Percentiles rank a stretch among this genome's conserved stretches.
Evolutionary conservation across 768 basidiomycete species (phyloP).

Genomic region (Boletus barrowsii): DNA sequence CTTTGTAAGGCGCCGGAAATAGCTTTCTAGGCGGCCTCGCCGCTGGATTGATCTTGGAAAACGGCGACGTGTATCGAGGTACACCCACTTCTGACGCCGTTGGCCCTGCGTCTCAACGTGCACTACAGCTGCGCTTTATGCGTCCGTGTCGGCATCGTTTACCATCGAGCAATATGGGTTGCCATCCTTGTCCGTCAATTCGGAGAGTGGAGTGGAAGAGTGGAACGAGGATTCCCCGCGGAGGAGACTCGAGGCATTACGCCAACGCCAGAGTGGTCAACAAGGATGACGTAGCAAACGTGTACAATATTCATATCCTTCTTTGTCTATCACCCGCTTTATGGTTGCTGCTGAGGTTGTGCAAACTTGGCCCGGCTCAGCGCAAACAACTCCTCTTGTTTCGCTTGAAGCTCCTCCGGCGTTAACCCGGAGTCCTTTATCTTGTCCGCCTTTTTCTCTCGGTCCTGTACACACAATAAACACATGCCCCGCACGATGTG

Average conservation of each 20-base stretch:
- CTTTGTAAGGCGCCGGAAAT: slow-evolving; percentile 76
- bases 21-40: slow-evolving; percentile 82
- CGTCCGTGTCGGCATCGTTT: slow-evolving; percentile 78
- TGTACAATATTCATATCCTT: slow-evolving; percentile 20
- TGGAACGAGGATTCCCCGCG: slow-evolving; percentile 77
- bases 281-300: slow-evolving; percentile 32
- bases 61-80: slow-evolving; percentile 70
- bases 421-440: slow-evolving; percentile 85
- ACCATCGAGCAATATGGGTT: slow-evolving; percentile 80
- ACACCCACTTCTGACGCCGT: slow-evolving; percentile 16
- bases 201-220: slow-evolving; percentile 28
- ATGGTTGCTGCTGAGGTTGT: slow-evolving; percentile 47
- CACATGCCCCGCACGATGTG: background rate
- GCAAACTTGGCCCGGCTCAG: slow-evolving; percentile 80
- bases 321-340: slow-evolving; percentile 4
- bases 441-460: slow-evolving; percentile 90
- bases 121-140: slow-evolving; percentile 62
- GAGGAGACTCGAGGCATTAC: slow-evolving; percentile 53
- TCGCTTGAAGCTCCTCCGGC: slow-evolving; percentile 81
- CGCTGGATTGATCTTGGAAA: slow-evolving; percentile 59
- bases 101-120: slow-evolving; percentile 14
- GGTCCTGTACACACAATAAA: slow-evolving; percentile 51
- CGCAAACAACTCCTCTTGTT: slow-evolving; percentile 93
- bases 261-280: slow-evolving; percentile 36
- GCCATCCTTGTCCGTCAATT: slow-evolving; percentile 44